A percentile compares a stretch with the other conserved stretches of the same genome.
These are phyloP conservation scores for Apocynum venetum DNA, from an alignment of 257 asterid genomes.

Conservation along the genomic window DNA sequence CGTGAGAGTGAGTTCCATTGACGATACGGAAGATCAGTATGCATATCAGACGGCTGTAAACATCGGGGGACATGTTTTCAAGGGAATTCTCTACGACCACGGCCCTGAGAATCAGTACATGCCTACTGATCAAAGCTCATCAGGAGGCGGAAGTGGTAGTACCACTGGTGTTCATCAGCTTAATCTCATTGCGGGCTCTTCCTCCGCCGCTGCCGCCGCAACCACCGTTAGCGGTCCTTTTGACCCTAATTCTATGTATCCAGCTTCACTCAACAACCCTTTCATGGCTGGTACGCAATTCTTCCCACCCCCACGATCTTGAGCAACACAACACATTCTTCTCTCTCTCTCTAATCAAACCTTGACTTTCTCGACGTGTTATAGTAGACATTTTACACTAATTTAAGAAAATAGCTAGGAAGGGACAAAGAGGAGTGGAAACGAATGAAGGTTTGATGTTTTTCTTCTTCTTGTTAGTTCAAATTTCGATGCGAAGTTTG, in stretches of 20 bases:
- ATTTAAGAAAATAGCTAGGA: conserved; percentile 15
- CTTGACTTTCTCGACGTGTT: conserved; percentile 15
- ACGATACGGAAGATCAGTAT: conserved; percentile 64
- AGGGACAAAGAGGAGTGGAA: conserved; percentile 17
- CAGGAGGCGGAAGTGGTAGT: conserved; percentile 81
- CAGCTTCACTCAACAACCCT: conserved; percentile 63
- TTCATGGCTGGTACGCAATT: conserved; percentile 94
- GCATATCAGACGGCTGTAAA: conserved; percentile 94
- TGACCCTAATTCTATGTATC: conserved; percentile 50
- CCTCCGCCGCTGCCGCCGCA: conserved; percentile 35
- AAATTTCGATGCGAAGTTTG: conserved; percentile 28
- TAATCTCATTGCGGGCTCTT: conserved; percentile 42
- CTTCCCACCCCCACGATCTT: conserved; percentile 95
- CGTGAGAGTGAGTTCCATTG: conserved; percentile 73
- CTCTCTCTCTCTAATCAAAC: conserved; percentile 11
- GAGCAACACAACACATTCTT: conserved; percentile 3
- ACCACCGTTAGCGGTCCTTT: conserved; percentile 35
- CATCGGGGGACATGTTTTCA: conserved; percentile 84
- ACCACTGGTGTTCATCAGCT: conserved; percentile 52
- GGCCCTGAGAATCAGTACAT: conserved; percentile 71
- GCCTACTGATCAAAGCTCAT: conserved; percentile 60
- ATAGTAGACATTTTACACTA: conserved; percentile 19
- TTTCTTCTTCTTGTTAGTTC: conserved; percentile 21
- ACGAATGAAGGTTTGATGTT: conserved; percentile 22
- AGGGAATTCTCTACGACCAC: conserved; percentile 86